phyloP scores from a whole-genome alignment of 2,329 filamentous ascomycete species.

The Fusarium duplospermum region DNA sequence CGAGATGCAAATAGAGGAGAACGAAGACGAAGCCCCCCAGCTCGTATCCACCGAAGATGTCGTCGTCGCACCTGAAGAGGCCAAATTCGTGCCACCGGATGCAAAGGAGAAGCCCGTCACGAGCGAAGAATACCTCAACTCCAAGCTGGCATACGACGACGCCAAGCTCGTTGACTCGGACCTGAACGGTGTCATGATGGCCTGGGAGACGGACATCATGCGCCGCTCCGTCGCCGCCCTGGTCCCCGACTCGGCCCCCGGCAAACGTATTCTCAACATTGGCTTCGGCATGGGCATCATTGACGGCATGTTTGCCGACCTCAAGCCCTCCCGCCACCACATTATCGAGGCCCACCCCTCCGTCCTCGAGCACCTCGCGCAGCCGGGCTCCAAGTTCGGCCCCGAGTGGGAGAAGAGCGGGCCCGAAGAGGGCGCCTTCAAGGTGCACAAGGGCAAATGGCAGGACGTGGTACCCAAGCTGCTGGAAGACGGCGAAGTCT shows the following conservation, averaged over 20 bases:
- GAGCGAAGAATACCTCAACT: slow-evolving; percentile 76
- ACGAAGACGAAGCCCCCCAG: slow-evolving; percentile 52
- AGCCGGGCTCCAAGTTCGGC: slow-evolving; percentile 63
- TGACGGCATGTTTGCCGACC: slow-evolving; percentile 78
- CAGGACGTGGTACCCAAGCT: slow-evolving; percentile 81
- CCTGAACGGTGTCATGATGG: slow-evolving; percentile 92
- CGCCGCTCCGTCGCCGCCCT: slow-evolving; percentile 77
- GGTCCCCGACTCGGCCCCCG: slow-evolving; percentile 58
- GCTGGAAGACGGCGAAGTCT: slow-evolving; percentile 74
- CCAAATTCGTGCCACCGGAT: slow-evolving; percentile 50
- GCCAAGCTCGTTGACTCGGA: slow-evolving; percentile 78
- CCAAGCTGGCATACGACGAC: slow-evolving; percentile 71
- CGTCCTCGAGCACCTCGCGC: slow-evolving; percentile 74
- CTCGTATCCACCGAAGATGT: slow-evolving; percentile 43
- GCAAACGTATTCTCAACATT: slow-evolving; percentile 82
- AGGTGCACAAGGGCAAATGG: slow-evolving; percentile 78
- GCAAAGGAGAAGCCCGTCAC: slow-evolving; percentile 63
- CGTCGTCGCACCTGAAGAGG: slow-evolving; percentile 47
- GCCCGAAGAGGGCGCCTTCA: slow-evolving; percentile 74
- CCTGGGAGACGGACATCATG: slow-evolving; percentile 92
- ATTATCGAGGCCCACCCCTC: slow-evolving; percentile 88
- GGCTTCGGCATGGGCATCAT: slow-evolving; percentile 94
- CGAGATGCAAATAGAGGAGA: slow-evolving; percentile 59
- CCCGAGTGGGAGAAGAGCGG: slow-evolving; percentile 64
- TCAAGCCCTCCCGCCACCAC: slow-evolving; percentile 77